Base-by-base conservation (phyloP, 2,329 filamentous ascomycete genomes). In the Botryotinia narcissicola region DNA sequence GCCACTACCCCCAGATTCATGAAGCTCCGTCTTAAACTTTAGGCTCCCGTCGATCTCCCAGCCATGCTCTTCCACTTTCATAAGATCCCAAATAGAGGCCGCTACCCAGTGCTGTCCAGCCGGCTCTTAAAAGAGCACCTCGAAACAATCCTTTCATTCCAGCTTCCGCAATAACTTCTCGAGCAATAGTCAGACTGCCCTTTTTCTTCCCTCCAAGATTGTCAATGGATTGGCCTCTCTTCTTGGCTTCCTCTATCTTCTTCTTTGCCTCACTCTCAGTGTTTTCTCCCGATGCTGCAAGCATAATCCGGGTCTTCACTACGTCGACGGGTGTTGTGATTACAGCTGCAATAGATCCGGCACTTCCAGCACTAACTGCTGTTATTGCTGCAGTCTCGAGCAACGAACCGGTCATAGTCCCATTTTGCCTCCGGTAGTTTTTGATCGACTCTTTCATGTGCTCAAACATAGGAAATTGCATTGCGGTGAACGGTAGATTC, bases 301-400 rank as follows among this genome's bases (percentile, higher is more conserved):
- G 85, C 94, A 97, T 97, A 83, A 97, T 92, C 68, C 93, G 85
- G 76, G 94, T 97, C 85, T 97, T 97, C 37, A 97, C 88, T 16
- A 97, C 93, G 82, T 97, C 95, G 72, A 94, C 89, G 0, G 95
- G 95, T 69, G 94, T 97, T 1, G 94, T 97, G n/a, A 96, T 81
- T 16, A 93, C 87, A 0, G 94, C 92, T 0, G 94, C 91, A 14
- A 95, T 81, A 9, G 89, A 89, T 0, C 94, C 94, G 0, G 94
- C 93, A 25, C 87, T 81, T 2, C 91, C 93, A 0, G 94, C 94
- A 79, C 92, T 93, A 5, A 87, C 73, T 0, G 92, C 93, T 0
- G 93, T 96, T 61, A 95, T 88, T 2, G 87, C 73, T 0, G 89
- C 93, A 37, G 90, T 91, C 82, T 95, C 91, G 8, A 89, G 76